Base-by-base conservation (phyloP, 2,329 filamentous ascomycete genomes). In the Pseudogymnoascus sp. region DNA sequence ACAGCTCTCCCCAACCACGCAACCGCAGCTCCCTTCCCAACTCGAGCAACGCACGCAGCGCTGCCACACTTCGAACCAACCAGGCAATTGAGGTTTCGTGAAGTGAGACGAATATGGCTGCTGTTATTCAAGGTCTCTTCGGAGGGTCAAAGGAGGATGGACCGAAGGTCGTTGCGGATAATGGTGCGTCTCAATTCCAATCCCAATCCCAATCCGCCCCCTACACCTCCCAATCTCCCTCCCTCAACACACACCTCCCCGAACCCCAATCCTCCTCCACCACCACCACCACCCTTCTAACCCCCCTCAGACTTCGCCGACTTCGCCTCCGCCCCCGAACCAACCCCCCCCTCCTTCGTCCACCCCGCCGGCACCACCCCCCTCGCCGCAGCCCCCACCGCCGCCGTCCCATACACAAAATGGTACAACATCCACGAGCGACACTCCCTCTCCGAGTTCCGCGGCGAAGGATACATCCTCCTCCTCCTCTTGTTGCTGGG, bases 371-470 rank as follows among this genome's bases (percentile, higher is more conserved):
- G 79, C 65, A 76, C 80, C 66, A 76, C 80, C 63, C 75, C 81
- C 64, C 76, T 75, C 37, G 76, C 77, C 44, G 75, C 77, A 59
- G 69, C 72, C 33, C 73, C 76, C 16, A 80, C 82, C 65, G 80
- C 81, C 50, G 76, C 74, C 47, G 78, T 80, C 25, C 89, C 90
- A 12, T 97, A 89, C 76, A 96, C 92, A 61, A 91, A 91, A 80
- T 99, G 94, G 94, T 99, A 97, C 79, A 91, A 92, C 63, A 81
- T 97, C 66, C 94, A 96, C 83, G 92, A 97, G 83, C 91, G 94
- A 72, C 87, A 92, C 71, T 86, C 86, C 25, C 79, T 88, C 65
- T 82, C 82, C 72, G 94, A 99, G 75, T 99, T 99, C 82, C 86
- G 86, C 77, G 83, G 88, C 71, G 94, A 99, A 79, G 88, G 90